Conservation (phyloP, 345 rosid genomes). For the Draba incana region DNA sequence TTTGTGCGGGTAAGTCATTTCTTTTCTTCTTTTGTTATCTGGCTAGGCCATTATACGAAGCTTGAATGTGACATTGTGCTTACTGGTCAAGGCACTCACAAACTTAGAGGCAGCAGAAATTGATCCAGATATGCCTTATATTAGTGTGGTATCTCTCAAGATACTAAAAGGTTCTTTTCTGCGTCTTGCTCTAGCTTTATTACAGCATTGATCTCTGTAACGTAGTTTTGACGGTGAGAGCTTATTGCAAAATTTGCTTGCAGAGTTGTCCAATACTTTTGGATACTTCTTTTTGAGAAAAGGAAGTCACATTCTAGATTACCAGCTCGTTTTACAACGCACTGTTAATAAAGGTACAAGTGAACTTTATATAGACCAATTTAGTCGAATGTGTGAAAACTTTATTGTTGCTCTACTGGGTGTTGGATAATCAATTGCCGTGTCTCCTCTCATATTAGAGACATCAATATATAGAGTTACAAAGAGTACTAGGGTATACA, state of each 20-base stretch:
- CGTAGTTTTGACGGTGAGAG: slow-evolving; percentile 12
- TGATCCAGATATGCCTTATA: slow-evolving; percentile 65
- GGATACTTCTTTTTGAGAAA: slow-evolving; percentile 88
- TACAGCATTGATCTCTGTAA: slow-evolving; percentile 28
- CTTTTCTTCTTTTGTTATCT: slow-evolving; percentile 4
- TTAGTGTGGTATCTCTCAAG: slow-evolving; percentile 81
- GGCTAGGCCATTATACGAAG: slow-evolving; percentile 13
- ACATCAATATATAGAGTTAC: too few species aligned
- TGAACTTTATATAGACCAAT: slow-evolving; percentile 42
- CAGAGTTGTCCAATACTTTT: slow-evolving; percentile 85
- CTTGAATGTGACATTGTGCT: slow-evolving; percentile 19
- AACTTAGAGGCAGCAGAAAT: slow-evolving; percentile 61
- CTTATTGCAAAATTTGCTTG: slow-evolving; percentile 34
- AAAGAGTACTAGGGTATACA: too few species aligned
- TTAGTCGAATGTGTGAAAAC: slow-evolving; percentile 7
- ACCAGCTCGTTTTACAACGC: slow-evolving; percentile 78
- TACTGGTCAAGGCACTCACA: slow-evolving; percentile 71
- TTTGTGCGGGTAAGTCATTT: slow-evolving; percentile 63
- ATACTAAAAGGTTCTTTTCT: slow-evolving; percentile 66
- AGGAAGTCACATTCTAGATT: slow-evolving; percentile 72
- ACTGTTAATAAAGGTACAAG: slow-evolving; percentile 60
- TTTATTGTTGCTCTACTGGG: slow-evolving; percentile 22
- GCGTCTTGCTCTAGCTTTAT: slow-evolving; percentile 29
- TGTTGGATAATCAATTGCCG: too few species aligned
- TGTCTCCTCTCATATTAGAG: too few species aligned